Conservation (phyloP, 129 eudicot genomes). For the Flaveria brownii region DNA sequence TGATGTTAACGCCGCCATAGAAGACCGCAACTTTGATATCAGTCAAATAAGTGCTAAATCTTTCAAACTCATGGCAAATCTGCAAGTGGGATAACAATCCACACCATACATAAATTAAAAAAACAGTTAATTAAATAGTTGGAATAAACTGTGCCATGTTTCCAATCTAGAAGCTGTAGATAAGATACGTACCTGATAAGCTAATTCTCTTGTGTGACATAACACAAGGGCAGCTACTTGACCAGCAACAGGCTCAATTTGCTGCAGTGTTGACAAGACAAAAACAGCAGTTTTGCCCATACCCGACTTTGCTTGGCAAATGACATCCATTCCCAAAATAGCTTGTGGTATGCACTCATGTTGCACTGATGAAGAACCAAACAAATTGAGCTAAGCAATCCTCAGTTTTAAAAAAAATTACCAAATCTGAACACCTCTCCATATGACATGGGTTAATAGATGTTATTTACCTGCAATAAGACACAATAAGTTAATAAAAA, state of each 20-base stretch:
- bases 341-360: conserved; percentile 99
- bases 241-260: conserved; percentile 94
- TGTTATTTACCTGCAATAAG: conserved; percentile 76
- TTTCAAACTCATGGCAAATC: conserved; percentile 96
- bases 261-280: conserved; percentile 90
- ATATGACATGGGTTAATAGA: conserved; percentile 51
- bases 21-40: conserved; percentile 94
- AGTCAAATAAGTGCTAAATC: conserved; percentile 88
- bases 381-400: conserved; percentile 76
- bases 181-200: conserved; percentile 68
- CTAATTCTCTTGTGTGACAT: conserved; percentile 92
- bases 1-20: conserved; percentile 96
- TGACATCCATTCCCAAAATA: conserved; percentile 97
- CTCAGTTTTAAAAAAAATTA: conserved; percentile 61
- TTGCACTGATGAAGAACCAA: conserved; percentile 95
- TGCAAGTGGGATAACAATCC: conserved; percentile 24
- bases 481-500: conserved; percentile 10
- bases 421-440: conserved; percentile 75
- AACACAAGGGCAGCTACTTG: conserved; percentile 98
- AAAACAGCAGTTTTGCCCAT: conserved; percentile 99
- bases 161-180: neutral
- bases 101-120: conserved; percentile 8
- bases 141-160: too few species aligned
- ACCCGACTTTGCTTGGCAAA: conserved; percentile 99
- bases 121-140: too few species aligned